Evolutionary conservation across 805 yeast species (phyloP).

Genomic region (Metschnikowia drakensbergensis): DNA sequence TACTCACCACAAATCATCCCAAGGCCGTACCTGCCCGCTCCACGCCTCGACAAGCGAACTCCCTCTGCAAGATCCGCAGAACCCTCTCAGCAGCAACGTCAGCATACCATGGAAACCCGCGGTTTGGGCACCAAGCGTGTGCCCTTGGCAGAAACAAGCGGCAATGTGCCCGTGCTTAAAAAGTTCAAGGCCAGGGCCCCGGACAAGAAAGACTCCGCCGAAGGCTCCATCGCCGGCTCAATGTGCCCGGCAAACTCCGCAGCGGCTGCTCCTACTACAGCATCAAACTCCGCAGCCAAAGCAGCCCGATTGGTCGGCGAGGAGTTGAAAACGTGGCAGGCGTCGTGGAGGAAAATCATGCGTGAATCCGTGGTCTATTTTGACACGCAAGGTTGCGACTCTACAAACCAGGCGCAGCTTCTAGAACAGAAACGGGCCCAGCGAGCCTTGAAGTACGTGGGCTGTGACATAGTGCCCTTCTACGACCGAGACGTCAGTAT

Average conservation of each 20-base stretch:
- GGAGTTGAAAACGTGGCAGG: slow-evolving; percentile 57
- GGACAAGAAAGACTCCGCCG: not conserved
- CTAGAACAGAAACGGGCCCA: slow-evolving; percentile 40
- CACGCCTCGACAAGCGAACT: no score
- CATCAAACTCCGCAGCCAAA: slow-evolving; percentile 11
- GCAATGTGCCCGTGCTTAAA: slow-evolving; percentile 35
- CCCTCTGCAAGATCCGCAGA: no score
- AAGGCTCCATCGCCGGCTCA: not conserved
- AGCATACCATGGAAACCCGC: slow-evolving; percentile 1
- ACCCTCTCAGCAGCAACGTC: not conserved
- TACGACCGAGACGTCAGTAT: slow-evolving; percentile 64
- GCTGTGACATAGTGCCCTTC: slow-evolving; percentile 42
- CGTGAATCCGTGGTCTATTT: slow-evolving; percentile 56
- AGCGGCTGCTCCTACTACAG: not conserved
- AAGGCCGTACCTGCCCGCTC: not conserved
- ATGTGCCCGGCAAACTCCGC: not conserved
- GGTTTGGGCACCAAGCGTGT: slow-evolving; percentile 17
- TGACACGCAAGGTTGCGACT: slow-evolving; percentile 48
- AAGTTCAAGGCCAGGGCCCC: slow-evolving; percentile 20
- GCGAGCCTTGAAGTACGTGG: slow-evolving; percentile 45
- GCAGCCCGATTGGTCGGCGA: slow-evolving; percentile 40
- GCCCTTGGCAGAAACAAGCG: slow-evolving; percentile 40
- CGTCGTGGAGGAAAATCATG: slow-evolving; percentile 61
- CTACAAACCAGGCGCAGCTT: slow-evolving; percentile 32
- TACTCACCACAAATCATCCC: slow-evolving; percentile 2